These are phyloP conservation scores for Zizania palustris DNA, from an alignment of 202 grass and related monocot genomes.

Conservation along the genomic window DNA sequence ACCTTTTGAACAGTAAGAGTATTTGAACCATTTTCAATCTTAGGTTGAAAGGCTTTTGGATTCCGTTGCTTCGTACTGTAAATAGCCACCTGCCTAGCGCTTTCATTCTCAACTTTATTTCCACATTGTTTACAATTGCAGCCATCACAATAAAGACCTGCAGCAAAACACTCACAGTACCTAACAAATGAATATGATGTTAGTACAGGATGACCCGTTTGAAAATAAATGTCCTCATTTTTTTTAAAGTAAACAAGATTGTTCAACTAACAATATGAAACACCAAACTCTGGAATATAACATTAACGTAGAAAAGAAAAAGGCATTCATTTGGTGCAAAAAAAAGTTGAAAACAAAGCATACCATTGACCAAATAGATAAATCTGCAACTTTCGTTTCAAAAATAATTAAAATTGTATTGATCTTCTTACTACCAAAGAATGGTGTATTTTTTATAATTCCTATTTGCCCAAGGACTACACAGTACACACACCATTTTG, in stretches of 20 bases:
- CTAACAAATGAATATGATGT: constrained; percentile 50
- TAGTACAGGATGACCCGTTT: constrained; percentile 15
- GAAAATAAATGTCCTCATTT: constrained; percentile 38
- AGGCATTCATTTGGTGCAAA: no score
- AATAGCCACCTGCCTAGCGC: constrained; percentile 60
- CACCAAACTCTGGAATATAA: constrained; percentile 4
- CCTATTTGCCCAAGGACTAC: constrained; percentile 19
- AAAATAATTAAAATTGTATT: background rate
- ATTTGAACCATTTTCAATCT: constrained; percentile 68
- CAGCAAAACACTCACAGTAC: constrained; percentile 84
- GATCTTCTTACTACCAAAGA: constrained; percentile 30
- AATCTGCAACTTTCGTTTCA: background rate
- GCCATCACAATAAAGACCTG: constrained; percentile 70
- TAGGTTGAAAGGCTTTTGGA: constrained; percentile 74
- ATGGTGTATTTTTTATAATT: constrained; percentile 19
- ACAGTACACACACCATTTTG: constrained; percentile 1
- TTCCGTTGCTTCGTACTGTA: constrained; percentile 64
- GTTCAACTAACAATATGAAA: constrained; percentile 20
- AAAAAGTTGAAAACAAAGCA: no score
- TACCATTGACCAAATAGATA: background rate
- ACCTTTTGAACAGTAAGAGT: constrained; percentile 48
- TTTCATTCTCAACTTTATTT: constrained; percentile 72
- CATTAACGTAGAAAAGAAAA: constrained; percentile 6
- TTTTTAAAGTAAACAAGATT: constrained; percentile 29
- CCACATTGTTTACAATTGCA: constrained; percentile 78